Evolutionary conservation across 768 basidiomycete genomes (phyloP), one percentile per base, ranked within the genome.

Genomic region (Tephrocybe sp.): DNA sequence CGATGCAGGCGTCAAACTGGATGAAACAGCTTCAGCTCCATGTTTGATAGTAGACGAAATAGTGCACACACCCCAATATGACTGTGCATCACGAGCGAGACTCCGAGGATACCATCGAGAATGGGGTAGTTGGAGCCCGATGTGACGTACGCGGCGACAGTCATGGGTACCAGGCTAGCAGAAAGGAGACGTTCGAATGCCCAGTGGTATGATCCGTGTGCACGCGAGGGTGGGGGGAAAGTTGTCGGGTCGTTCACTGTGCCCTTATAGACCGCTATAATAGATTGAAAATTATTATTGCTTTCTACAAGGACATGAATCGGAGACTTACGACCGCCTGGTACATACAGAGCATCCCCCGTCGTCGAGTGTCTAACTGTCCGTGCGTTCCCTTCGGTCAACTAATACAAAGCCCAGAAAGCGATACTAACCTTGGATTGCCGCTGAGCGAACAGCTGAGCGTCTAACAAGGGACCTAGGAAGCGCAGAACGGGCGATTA

Each of bases 181-280:
- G 89, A 87, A 42, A 98, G 78, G 23, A 94, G 76, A 45, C 94
- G 88, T 69, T 99, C 97, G 64, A 97, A 98, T 1, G 93, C 85
- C 83, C 83, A 84, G 66, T 84, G 95, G 69, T 97, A 85, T 2
- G 93, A 94, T 42, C 97, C 95, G 60, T 94, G 89, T 1, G 80
- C 68, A 63, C 80, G 86, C 51, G 81, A 86, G 4, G 93, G 81
- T 4, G 84, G 66, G 18, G 95, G 94, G 74, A 95, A 97, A 8
- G 83, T 73, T 2, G 90, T 93, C 1, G 94, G 89, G 65, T 99
- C 97, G 70, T 99, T 98, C 52, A 93, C 94, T 24, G 91, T 89
- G 43, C 95, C 97, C 65, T 82, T 82, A 71, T 87, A 81, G 62
- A 97, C 80, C 51, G 94, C 93, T 91, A 54, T 23, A 13, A 33